Percentiles rank a stretch among this genome's conserved stretches.
Conservation (phyloP, 2,329 filamentous ascomycete species). For the Neonectria sp. region DNA sequence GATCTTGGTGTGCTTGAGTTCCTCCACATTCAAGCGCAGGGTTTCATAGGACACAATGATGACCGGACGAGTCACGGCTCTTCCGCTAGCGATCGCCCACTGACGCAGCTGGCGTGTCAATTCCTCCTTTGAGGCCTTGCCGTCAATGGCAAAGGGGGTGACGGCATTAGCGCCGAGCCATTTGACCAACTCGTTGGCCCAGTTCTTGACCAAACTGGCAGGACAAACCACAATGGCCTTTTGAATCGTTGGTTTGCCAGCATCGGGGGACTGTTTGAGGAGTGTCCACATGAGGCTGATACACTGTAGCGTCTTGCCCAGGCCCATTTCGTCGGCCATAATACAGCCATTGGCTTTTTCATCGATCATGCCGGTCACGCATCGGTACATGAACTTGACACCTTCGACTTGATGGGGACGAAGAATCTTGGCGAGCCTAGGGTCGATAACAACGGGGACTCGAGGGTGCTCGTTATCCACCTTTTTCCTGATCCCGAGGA, state of each 20-base stretch:
- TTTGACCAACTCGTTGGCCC: constrained; percentile 97
- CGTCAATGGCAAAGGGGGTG: constrained; percentile 94
- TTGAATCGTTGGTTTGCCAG: constrained; percentile 93
- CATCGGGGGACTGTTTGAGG: constrained; percentile 93
- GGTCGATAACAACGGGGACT: constrained; percentile 98
- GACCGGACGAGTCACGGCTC: constrained; percentile 89
- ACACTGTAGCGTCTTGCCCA: constrained; percentile 97
- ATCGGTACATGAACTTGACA: constrained; percentile 97
- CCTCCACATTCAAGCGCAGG: constrained; percentile 89
- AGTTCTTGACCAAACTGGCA: constrained; percentile 96
- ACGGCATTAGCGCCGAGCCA: constrained; percentile 96
- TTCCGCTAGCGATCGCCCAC: constrained; percentile 94
- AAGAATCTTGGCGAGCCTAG: constrained; percentile 87
- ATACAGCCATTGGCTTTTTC: constrained; percentile 96
- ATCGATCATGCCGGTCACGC: constrained; percentile 96
- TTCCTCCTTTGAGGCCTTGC: constrained; percentile 95
- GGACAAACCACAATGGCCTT: constrained; percentile 98
- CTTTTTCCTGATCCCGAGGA: constrained; percentile 93
- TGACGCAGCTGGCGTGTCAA: constrained; percentile 91
- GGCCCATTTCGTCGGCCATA: constrained; percentile 99
- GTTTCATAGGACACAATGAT: constrained; percentile 99
- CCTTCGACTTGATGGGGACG: constrained; percentile 98
- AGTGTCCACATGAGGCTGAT: constrained; percentile 98
- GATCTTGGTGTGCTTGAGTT: constrained; percentile 91
- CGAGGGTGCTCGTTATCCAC: constrained; percentile 84